Percentiles rank a stretch among this genome's conserved stretches.
phyloP scores from a whole-genome alignment of 306 rosid species.

The Hippophae gyantsensis region DNA sequence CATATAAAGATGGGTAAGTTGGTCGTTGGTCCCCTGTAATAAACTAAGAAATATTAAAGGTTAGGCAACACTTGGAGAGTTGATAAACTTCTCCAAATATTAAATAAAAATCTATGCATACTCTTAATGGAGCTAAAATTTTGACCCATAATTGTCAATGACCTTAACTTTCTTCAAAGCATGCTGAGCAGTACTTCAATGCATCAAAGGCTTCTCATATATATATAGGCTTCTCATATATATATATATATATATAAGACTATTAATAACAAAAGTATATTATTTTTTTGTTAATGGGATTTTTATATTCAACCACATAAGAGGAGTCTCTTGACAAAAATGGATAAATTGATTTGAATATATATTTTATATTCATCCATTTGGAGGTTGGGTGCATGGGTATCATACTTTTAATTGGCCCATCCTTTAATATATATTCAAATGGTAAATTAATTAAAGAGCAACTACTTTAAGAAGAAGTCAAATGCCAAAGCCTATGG shows the following conservation, averaged over 20 bases:
- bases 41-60: not conserved
- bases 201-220: not conserved
- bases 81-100: not conserved
- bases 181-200: not conserved
- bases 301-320: not conserved
- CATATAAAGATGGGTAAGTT: slow-evolving; percentile 4
- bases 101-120: not conserved
- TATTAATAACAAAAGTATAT: not conserved
- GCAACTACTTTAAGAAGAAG: slow-evolving; percentile 7
- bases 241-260: no score
- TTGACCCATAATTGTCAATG: slow-evolving; percentile 4
- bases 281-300: not conserved
- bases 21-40: slow-evolving; percentile 12
- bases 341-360: not conserved
- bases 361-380: not conserved
- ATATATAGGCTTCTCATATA: no score
- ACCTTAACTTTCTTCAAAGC: not conserved
- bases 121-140: not conserved
- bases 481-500: not conserved
- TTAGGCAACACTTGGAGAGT: not conserved
- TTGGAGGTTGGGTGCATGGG: slow-evolving; percentile 19
- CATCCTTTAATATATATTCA: not conserved
- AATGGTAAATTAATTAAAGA: slow-evolving; percentile 7
- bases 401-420: slow-evolving; percentile 8
- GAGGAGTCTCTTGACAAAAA: slow-evolving; percentile 5